Evolutionary conservation across 2,329 filamentous ascomycete species (phyloP).

Genomic region (Colletotrichum brevisporum): DNA sequence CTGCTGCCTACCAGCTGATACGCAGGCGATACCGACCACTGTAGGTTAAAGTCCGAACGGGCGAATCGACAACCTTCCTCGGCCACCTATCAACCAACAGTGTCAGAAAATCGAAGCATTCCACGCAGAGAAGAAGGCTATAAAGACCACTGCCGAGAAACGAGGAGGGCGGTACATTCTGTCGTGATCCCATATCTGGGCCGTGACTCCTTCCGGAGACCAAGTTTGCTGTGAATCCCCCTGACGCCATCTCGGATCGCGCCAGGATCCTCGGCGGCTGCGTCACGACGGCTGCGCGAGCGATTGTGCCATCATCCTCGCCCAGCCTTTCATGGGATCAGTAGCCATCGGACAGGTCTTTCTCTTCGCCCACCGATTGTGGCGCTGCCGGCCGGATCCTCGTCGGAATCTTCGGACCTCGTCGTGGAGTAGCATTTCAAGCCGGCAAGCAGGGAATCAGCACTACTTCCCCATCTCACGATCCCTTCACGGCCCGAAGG

Average conservation of each 20-base stretch:
- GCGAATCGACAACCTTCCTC: constrained; percentile 6
- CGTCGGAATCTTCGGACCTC: background rate
- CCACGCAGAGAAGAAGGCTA: background rate
- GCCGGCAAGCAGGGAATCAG: background rate
- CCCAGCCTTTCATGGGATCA: too few relatives aligned
- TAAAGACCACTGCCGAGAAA: background rate
- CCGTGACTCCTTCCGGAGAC: background rate
- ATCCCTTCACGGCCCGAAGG: background rate
- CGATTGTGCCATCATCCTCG: too few relatives aligned
- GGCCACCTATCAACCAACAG: background rate
- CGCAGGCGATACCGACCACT: too few relatives aligned
- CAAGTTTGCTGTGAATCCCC: too few relatives aligned
- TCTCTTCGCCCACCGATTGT: too few relatives aligned
- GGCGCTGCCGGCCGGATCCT: background rate
- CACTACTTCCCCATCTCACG: background rate
- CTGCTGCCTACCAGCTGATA: too few relatives aligned
- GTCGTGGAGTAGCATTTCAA: background rate
- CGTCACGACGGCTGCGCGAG: background rate
- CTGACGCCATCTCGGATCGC: too few relatives aligned
- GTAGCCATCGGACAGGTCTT: too few relatives aligned
- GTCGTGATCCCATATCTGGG: background rate
- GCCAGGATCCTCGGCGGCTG: background rate
- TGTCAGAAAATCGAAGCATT: background rate
- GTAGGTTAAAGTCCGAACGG: background rate
- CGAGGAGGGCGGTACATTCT: background rate